A percentile compares a stretch with the other conserved stretches of the same genome.
Evolutionary conservation across 495 filamentous ascomycete genomes (phyloP).

Genomic region (Aspergillus hancockii): DNA sequence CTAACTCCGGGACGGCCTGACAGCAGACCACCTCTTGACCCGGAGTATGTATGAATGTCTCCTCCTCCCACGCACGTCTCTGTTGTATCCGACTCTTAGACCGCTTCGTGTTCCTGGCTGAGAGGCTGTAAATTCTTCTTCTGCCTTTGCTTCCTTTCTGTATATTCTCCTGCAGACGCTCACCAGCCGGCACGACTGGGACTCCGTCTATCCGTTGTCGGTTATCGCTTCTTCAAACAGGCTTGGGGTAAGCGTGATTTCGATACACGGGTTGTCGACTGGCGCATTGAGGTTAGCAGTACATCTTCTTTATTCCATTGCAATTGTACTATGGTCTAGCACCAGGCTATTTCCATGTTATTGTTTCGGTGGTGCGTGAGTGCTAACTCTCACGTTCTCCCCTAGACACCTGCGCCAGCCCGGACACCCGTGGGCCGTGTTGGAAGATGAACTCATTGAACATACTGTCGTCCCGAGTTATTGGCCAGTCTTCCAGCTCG

Average conservation of each 20-base stretch:
- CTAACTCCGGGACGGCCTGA: constrained; percentile 2
- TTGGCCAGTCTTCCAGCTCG: constrained; percentile 57
- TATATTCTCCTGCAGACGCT: constrained; percentile 18
- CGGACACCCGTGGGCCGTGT: constrained; percentile 55
- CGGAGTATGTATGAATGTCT: constrained; percentile 8
- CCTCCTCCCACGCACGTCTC: constrained; percentile 10
- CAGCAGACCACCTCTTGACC: constrained; percentile 1
- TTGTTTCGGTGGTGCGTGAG: constrained; percentile 2
- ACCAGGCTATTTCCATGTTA: background rate
- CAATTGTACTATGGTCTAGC: background rate
- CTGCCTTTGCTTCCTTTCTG: constrained; percentile 11
- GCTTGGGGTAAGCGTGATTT: constrained; percentile 32
- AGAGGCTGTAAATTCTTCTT: background rate
- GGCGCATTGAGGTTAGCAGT: constrained; percentile 47
- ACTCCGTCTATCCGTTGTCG: constrained; percentile 5
- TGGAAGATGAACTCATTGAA: constrained; percentile 97
- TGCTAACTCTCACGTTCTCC: constrained; percentile 29
- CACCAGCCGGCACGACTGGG: background rate
- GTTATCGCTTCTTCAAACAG: constrained; percentile 16
- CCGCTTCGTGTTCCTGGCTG: background rate
- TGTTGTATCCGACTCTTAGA: constrained; percentile 6
- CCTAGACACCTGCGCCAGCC: constrained; percentile 41
- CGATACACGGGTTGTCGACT: constrained; percentile 44
- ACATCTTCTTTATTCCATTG: background rate
- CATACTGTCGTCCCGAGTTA: constrained; percentile 85